These are phyloP conservation scores for Crithidia acanthocephali DNA, from an alignment of 208 protist species.

Conservation along the genomic window DNA sequence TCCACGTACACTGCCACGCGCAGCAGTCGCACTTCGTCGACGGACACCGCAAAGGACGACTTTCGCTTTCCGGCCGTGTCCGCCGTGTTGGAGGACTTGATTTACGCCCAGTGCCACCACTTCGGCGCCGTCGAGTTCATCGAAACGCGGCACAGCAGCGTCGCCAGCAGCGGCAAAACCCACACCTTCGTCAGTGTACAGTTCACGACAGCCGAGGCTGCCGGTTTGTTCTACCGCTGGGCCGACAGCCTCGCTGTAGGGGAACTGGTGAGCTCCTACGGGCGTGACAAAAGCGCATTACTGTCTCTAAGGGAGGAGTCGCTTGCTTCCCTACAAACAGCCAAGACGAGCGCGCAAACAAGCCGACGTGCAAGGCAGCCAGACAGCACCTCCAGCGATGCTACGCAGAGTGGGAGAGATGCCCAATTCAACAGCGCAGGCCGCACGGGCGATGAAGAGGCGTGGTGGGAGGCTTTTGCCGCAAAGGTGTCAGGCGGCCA, in stretches of 20 bases:
- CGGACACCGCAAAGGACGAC: background rate
- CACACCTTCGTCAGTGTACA: slow-evolving; percentile 49
- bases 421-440: background rate
- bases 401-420: too few species aligned
- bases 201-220: slow-evolving; percentile 58
- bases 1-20: slow-evolving; percentile 4
- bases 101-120: slow-evolving; percentile 35
- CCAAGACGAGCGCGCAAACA: background rate
- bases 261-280: slow-evolving; percentile 13
- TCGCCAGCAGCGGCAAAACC: background rate
- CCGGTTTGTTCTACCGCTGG: slow-evolving; percentile 50
- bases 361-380: background rate
- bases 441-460: background rate
- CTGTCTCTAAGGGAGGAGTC: background rate
- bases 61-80: slow-evolving; percentile 10
- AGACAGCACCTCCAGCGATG: background rate
- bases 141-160: slow-evolving; percentile 14
- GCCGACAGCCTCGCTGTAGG: slow-evolving; percentile 15
- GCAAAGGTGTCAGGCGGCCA: background rate
- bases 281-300: background rate
- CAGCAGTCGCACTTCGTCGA: background rate
- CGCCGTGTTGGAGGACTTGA: slow-evolving; percentile 22
- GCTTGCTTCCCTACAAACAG: background rate
- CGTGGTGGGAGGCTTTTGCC: slow-evolving; percentile 21
- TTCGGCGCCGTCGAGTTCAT: slow-evolving; percentile 68